Evolutionary conservation across 305 asterid species (phyloP).

Genomic region (Solanum hybrid): DNA sequence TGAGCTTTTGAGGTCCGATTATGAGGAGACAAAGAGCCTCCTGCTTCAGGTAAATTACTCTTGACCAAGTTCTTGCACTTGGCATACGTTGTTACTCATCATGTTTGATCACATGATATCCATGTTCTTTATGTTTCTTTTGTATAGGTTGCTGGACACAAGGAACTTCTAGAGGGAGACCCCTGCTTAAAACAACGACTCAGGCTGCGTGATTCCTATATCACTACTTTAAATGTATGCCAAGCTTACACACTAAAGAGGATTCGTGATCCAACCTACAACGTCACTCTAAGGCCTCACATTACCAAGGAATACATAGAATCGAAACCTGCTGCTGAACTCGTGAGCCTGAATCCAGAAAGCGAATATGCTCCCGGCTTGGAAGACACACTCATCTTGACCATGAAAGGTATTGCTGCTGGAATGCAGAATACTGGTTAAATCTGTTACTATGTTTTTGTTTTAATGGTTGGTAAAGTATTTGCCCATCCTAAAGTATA

Average conservation of each 20-base stretch:
- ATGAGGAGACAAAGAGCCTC: slow-evolving; percentile 45
- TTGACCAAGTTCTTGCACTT: not conserved
- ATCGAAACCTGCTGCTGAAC: slow-evolving; percentile 58
- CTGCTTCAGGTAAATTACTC: slow-evolving; percentile 47
- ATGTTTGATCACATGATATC: not conserved
- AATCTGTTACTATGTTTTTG: not conserved
- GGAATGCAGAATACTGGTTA: slow-evolving; percentile 96
- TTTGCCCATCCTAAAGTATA: not conserved
- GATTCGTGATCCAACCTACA: slow-evolving; percentile 73
- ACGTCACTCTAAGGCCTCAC: slow-evolving; percentile 70
- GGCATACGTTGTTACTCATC: not conserved
- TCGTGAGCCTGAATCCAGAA: slow-evolving; percentile 64
- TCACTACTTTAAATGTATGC: slow-evolving; percentile 71
- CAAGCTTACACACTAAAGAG: slow-evolving; percentile 83
- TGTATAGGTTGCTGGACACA: slow-evolving; percentile 59
- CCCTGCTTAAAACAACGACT: slow-evolving; percentile 88
- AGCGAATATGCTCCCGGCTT: slow-evolving; percentile 93
- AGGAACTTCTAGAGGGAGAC: slow-evolving; percentile 68
- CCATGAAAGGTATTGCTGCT: slow-evolving; percentile 99
- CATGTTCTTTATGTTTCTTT: not conserved
- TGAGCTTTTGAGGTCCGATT: slow-evolving; percentile 41
- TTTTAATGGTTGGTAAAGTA: not conserved
- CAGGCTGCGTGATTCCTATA: slow-evolving; percentile 73
- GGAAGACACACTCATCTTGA: slow-evolving; percentile 91
- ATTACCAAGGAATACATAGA: slow-evolving; percentile 59